A percentile compares a stretch with the other conserved stretches of the same genome.
These are phyloP conservation scores for Mortierella antarctica DNA, from an alignment of 192 early-diverging fungal genomes.

Conservation along the genomic window DNA sequence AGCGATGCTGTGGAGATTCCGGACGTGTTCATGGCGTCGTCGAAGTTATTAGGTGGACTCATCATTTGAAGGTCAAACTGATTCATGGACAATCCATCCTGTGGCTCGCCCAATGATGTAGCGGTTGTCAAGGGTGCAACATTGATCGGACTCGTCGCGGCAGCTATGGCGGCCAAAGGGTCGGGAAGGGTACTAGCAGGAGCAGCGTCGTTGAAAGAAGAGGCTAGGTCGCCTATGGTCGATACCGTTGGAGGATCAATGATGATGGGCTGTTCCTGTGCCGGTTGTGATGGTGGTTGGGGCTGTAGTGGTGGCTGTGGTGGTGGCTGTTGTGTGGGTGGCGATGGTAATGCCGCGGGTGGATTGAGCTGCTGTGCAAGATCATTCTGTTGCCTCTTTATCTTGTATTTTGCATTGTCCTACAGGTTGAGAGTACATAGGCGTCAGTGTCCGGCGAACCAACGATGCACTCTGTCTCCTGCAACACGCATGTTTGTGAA, in stretches of 20 bases:
- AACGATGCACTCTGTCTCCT: not conserved
- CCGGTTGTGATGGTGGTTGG: not conserved
- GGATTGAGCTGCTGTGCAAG: slow-evolving; percentile 18
- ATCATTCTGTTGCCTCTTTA: slow-evolving; percentile 28
- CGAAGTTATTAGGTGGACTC: slow-evolving; percentile 24
- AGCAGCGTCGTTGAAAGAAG: too few species aligned
- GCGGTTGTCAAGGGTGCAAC: not conserved
- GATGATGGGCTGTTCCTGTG: not conserved
- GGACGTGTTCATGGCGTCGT: not conserved
- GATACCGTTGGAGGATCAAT: too few species aligned
- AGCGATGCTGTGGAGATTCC: slow-evolving; percentile 21
- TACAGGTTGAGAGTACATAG: not conserved
- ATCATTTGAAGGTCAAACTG: slow-evolving; percentile 22
- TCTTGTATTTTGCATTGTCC: slow-evolving; percentile 44
- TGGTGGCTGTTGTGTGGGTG: not conserved
- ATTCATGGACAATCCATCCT: not conserved
- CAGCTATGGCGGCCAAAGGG: not conserved
- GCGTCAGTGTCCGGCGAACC: not conserved
- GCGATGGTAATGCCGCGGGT: not conserved
- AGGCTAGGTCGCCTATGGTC: too few species aligned
- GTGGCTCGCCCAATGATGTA: not conserved
- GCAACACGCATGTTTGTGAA: too few species aligned
- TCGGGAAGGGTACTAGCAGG: not conserved
- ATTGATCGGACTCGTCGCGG: not conserved
- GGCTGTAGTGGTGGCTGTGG: not conserved